Percentiles rank a stretch among this genome's conserved stretches.
These are phyloP conservation scores for Trichophyton schoenleinii DNA, from an alignment of 2,329 filamentous ascomycete genomes.

Conservation along the genomic window DNA sequence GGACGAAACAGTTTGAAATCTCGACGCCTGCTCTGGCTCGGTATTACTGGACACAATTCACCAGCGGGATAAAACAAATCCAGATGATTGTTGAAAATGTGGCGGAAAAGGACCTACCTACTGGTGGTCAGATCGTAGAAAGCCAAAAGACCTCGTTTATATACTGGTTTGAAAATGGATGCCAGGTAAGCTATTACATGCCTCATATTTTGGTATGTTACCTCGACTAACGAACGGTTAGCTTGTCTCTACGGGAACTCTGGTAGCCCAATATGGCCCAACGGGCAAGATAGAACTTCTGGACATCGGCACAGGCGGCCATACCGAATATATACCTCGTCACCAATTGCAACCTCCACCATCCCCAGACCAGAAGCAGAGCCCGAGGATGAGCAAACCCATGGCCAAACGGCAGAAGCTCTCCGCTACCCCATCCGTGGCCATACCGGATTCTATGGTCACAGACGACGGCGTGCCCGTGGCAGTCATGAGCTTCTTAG, in stretches of 20 bases:
- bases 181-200: constrained; percentile 49
- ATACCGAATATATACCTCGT: constrained; percentile 75
- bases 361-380: constrained; percentile 44
- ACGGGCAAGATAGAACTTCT: constrained; percentile 73
- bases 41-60: constrained; percentile 83
- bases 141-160: constrained; percentile 67
- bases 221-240: constrained; percentile 25
- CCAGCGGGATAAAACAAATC: constrained; percentile 71
- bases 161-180: constrained; percentile 76
- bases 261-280: constrained; percentile 67
- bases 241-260: constrained; percentile 63
- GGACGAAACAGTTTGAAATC: constrained; percentile 77
- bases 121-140: constrained; percentile 60
- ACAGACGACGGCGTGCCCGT: constrained; percentile 44
- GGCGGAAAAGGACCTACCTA: constrained; percentile 44
- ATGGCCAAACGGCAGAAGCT: constrained; percentile 38
- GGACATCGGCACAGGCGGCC: constrained; percentile 62
- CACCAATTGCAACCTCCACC: constrained; percentile 40
- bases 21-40: constrained; percentile 67
- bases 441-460: constrained; percentile 33
- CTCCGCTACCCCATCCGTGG: constrained; percentile 28
- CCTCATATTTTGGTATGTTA: background rate
- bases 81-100: constrained; percentile 70
- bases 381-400: constrained; percentile 44
- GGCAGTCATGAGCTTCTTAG: constrained; percentile 48